Evolutionary conservation across 805 yeast species (phyloP).

Genomic region (Grigorovia humatica): DNA sequence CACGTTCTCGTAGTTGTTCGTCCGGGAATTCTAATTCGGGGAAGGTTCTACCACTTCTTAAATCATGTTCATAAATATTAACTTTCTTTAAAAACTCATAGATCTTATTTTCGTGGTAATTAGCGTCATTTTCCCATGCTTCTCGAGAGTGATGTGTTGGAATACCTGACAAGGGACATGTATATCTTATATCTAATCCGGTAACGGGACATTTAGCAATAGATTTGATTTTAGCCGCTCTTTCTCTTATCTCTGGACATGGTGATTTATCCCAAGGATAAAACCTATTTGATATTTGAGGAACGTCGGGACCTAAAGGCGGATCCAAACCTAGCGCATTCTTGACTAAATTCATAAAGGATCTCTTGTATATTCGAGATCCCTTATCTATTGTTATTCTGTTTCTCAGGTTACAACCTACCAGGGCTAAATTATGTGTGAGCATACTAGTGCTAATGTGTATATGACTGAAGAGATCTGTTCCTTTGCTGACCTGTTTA

Average conservation of each 20-base stretch:
- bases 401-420: not conserved
- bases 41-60: conserved; percentile 86
- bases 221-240: conserved; percentile 87
- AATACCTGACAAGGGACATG: conserved; percentile 90
- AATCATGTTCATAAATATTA: conserved; percentile 88
- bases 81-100: conserved; percentile 77
- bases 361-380: not conserved
- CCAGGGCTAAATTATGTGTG: not conserved
- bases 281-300: conserved; percentile 63
- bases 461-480: not conserved
- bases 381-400: not conserved
- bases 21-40: conserved; percentile 95
- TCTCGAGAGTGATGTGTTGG: conserved; percentile 90
- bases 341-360: conserved; percentile 24
- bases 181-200: conserved; percentile 65
- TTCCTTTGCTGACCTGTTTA: not conserved
- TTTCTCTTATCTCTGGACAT: conserved; percentile 70
- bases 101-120: conserved; percentile 56
- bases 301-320: conserved; percentile 54
- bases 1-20: conserved; percentile 62
- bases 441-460: not conserved
- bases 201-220: conserved; percentile 90
- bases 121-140: conserved; percentile 78
- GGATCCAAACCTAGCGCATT: conserved; percentile 51
- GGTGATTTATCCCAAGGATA: conserved; percentile 94